These are phyloP conservation scores for Emergomyces africanus DNA, from an alignment of 2,329 filamentous ascomycete genomes.

Conservation along the genomic window DNA sequence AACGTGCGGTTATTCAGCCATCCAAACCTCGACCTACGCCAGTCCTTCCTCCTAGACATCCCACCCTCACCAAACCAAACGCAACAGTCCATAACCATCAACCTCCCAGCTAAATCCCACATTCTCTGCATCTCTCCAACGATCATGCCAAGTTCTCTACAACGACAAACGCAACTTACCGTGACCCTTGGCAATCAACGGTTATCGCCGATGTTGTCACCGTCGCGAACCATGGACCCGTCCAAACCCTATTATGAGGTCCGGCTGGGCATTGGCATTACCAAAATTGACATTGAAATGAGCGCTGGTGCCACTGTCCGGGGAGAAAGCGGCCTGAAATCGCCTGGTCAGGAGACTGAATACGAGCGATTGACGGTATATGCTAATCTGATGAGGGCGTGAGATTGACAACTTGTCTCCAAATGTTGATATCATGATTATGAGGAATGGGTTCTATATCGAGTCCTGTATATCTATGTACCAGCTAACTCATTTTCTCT, in stretches of 20 bases:
- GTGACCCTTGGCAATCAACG: conserved; percentile 55
- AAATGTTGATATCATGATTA: background rate
- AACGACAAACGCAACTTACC: conserved; percentile 64
- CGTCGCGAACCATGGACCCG: conserved; percentile 36
- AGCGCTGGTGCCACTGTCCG: conserved; percentile 56
- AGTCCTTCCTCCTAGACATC: conserved; percentile 51
- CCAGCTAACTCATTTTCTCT: background rate
- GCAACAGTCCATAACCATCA: conserved; percentile 61
- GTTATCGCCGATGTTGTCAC: conserved; percentile 48
- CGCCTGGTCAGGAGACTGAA: conserved; percentile 6
- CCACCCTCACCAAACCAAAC: conserved; percentile 52
- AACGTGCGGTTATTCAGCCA: conserved; percentile 56
- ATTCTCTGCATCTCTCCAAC: conserved; percentile 59
- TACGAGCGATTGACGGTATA: conserved; percentile 63
- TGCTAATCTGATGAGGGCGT: conserved; percentile 51
- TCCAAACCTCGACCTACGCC: conserved; percentile 48
- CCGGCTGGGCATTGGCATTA: conserved; percentile 57
- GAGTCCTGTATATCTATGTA: background rate
- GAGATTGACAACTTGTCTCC: conserved; percentile 7
- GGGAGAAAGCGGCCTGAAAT: background rate
- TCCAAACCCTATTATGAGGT: conserved; percentile 63
- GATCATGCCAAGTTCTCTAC: conserved; percentile 49
- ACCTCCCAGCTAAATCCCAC: conserved; percentile 52
- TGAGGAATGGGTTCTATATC: background rate
- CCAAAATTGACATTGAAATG: conserved; percentile 65